Evolutionary conservation across 345 rosid genomes (phyloP).

Genomic region (Lagerstroemia speciosa): DNA sequence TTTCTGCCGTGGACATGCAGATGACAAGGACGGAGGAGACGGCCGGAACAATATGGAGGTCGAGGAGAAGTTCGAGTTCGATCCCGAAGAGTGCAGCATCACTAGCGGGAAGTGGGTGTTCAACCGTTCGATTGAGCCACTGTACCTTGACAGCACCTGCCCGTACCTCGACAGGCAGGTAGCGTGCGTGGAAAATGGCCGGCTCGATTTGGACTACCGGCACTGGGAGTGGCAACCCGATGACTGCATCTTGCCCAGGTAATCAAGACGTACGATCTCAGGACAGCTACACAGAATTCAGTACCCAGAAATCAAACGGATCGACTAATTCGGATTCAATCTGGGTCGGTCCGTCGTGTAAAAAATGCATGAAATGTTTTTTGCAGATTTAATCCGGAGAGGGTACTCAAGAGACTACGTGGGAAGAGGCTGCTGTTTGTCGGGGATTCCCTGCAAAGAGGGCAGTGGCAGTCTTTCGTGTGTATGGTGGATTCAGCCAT

Average conservation of each 20-base stretch:
- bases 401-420: constrained; percentile 51
- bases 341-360: no score
- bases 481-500: constrained; percentile 66
- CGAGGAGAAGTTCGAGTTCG: constrained; percentile 80
- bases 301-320: no score
- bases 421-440: constrained; percentile 75
- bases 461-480: constrained; percentile 88
- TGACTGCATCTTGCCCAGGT: constrained; percentile 80
- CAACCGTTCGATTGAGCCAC: constrained; percentile 47
- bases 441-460: constrained; percentile 80
- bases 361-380: constrained; percentile 2
- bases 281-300: no score
- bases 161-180: constrained; percentile 75
- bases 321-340: no score
- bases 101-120: constrained; percentile 75
- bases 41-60: constrained; percentile 25
- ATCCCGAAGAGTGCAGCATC: constrained; percentile 75
- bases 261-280: no score
- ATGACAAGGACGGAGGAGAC: constrained; percentile 20
- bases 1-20: constrained; percentile 15
- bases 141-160: constrained; percentile 72
- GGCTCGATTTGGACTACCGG: constrained; percentile 54
- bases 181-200: constrained; percentile 63
- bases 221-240: constrained; percentile 96
- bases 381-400: constrained; percentile 55